Percentiles rank a stretch among this genome's conserved stretches.
phyloP scores from a whole-genome alignment of 805 yeast genomes.

The Pachysolen tannophilus region DNA sequence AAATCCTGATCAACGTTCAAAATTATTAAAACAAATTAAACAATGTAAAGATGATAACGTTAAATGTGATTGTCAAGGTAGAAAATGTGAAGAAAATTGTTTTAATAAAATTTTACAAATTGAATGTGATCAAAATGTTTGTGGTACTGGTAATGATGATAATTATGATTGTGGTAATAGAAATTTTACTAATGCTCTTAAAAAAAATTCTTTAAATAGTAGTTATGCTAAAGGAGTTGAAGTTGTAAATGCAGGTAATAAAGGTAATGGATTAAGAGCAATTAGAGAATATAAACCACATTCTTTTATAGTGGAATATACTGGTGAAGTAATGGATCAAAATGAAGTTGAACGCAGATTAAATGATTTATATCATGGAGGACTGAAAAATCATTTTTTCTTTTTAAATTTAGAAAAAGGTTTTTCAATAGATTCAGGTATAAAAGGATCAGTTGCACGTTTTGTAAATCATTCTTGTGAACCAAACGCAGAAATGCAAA shows the following conservation, averaged over 20 bases:
- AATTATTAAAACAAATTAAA: slow-evolving; percentile 1
- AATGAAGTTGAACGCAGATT: slow-evolving; percentile 29
- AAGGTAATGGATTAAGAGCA: slow-evolving; percentile 37
- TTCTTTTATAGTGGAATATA: slow-evolving; percentile 36
- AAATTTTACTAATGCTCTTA: slow-evolving; percentile 19
- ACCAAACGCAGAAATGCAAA: slow-evolving; percentile 41
- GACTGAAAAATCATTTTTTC: slow-evolving; percentile 24
- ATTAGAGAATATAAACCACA: slow-evolving; percentile 26
- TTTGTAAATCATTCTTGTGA: slow-evolving; percentile 43
- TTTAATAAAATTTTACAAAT: slow-evolving; percentile 21
- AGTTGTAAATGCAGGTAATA: slow-evolving; percentile 26
- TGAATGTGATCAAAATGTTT: slow-evolving; percentile 26
- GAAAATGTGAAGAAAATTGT: slow-evolving; percentile 25
- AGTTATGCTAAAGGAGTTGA: slow-evolving; percentile 20
- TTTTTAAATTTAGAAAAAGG: slow-evolving; percentile 34
- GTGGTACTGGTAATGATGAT: slow-evolving; percentile 18
- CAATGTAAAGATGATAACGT: slow-evolving; percentile 2
- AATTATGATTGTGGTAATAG: slow-evolving; percentile 28
- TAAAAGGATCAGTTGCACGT: slow-evolving; percentile 38
- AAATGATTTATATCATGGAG: slow-evolving; percentile 10
- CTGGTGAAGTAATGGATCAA: slow-evolving; percentile 39
- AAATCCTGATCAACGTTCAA: slow-evolving; percentile 1
- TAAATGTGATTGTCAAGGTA: slow-evolving; percentile 16
- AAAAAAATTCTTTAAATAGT: slow-evolving; percentile 10
- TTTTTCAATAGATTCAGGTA: slow-evolving; percentile 34